These are phyloP conservation scores for Omphalotus olearius DNA, from an alignment of 1,284 basidiomycete genomes.

Conservation along the genomic window DNA sequence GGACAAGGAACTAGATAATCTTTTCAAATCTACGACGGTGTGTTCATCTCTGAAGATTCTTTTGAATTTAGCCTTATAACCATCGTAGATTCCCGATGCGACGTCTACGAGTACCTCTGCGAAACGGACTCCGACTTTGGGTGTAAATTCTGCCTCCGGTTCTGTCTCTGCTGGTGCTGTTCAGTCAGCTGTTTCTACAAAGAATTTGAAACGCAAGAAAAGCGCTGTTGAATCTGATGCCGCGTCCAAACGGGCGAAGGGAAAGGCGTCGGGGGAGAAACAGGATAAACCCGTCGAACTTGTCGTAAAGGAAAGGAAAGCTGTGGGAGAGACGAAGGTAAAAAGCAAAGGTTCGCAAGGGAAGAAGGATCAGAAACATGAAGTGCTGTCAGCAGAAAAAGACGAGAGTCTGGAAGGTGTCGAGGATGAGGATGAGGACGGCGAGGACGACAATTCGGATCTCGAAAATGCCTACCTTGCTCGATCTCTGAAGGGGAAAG, in stretches of 20 bases:
- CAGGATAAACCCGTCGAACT: not conserved
- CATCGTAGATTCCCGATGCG: not conserved
- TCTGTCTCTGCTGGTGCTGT: no score
- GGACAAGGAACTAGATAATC: constrained; percentile 10
- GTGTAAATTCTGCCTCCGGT: not conserved
- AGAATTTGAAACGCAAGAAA: constrained; percentile 2
- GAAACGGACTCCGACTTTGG: no score
- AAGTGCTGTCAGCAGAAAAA: not conserved
- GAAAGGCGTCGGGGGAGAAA: constrained; percentile 1
- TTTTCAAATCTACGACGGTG: constrained; percentile 9
- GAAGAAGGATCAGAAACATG: constrained; percentile 19
- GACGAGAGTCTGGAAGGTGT: constrained; percentile 17
- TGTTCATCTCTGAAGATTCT: not conserved
- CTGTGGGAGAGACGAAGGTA: constrained; percentile 9
- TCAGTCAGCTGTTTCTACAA: not conserved
- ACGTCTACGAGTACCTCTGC: not conserved
- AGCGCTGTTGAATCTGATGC: not conserved
- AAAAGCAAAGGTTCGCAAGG: not conserved
- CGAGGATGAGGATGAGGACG: constrained; percentile 23
- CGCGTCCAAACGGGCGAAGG: constrained; percentile 1
- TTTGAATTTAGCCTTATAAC: not conserved
- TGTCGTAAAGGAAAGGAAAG: constrained; percentile 16
- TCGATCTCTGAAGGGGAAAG: constrained; percentile 6
- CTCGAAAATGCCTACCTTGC: constrained; percentile 29
- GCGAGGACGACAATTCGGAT: constrained; percentile 30